Evolutionary conservation across 108 stramenopile species (phyloP).

Genomic region (Fragilaria crotonensis): DNA sequence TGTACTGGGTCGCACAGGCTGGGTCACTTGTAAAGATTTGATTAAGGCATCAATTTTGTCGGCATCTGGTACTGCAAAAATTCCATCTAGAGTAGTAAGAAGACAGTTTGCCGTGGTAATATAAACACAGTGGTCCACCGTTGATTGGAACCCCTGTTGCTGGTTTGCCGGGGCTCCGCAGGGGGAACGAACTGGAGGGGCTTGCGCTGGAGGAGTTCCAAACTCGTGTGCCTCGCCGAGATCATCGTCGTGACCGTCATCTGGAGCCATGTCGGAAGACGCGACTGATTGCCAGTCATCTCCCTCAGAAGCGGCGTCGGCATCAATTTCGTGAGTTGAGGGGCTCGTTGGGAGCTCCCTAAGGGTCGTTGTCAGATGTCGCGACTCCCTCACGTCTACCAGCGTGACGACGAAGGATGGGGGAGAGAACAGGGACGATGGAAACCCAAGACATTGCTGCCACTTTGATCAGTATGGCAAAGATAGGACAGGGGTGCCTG

Average conservation of each 20-base stretch:
- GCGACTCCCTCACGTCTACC: no score
- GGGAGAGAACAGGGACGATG: background rate
- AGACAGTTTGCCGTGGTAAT: constrained; percentile 15
- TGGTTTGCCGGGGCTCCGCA: background rate
- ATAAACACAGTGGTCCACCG: constrained; percentile 37
- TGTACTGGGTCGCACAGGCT: background rate
- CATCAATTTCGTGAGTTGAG: background rate
- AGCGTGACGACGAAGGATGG: no score
- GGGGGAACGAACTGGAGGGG: background rate
- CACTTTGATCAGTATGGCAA: no score
- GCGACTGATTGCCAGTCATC: background rate
- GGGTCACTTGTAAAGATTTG: background rate
- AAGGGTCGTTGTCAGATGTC: no score
- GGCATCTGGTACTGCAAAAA: background rate
- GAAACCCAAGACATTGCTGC: background rate
- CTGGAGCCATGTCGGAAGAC: no score
- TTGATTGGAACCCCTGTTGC: constrained; percentile 7
- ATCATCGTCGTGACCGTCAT: no score
- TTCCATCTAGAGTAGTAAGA: constrained; percentile 31
- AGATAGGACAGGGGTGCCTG: background rate
- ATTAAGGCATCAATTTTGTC: background rate
- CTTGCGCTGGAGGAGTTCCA: background rate
- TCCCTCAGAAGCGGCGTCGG: background rate
- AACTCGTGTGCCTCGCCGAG: no score
- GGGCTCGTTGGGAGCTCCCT: no score